Percentiles rank a stretch among this genome's conserved stretches.
These are phyloP conservation scores for Lasiodiplodia sp. DNA, from an alignment of 2,329 filamentous ascomycete genomes.

Conservation along the genomic window DNA sequence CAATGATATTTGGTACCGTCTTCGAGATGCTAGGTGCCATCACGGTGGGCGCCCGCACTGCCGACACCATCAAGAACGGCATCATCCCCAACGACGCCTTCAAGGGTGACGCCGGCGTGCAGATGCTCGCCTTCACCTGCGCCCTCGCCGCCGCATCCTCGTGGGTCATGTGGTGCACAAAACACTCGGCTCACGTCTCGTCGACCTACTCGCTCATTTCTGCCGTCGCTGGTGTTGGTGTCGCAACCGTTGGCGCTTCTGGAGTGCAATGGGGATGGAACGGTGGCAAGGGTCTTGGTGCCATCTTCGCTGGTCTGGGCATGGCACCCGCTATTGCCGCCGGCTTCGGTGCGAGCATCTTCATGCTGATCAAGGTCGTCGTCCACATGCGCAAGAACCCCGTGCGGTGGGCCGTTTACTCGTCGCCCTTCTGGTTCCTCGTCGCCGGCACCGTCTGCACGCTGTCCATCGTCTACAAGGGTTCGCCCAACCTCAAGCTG, in stretches of 20 bases:
- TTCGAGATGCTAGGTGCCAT: constrained; percentile 58
- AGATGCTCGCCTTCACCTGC: constrained; percentile 65
- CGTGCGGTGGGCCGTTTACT: constrained; percentile 75
- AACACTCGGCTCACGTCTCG: constrained; percentile 71
- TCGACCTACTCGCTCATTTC: constrained; percentile 64
- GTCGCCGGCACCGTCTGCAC: constrained; percentile 77
- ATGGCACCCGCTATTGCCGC: constrained; percentile 75
- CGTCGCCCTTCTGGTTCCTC: constrained; percentile 78
- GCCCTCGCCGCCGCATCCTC: constrained; percentile 68
- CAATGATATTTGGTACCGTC: constrained; percentile 55
- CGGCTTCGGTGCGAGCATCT: constrained; percentile 71
- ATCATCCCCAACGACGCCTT: constrained; percentile 56
- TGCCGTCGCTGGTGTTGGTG: constrained; percentile 55
- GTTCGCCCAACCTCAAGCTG: constrained; percentile 72
- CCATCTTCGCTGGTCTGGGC: constrained; percentile 68
- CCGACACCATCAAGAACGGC: constrained; percentile 81
- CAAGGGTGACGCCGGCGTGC: constrained; percentile 50
- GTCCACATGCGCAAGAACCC: constrained; percentile 77
- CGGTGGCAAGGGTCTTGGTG: constrained; percentile 70
- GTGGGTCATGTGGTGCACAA: constrained; percentile 84
- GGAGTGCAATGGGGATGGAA: constrained; percentile 67
- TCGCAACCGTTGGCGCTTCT: constrained; percentile 62
- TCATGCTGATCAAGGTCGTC: constrained; percentile 74
- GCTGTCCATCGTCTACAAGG: constrained; percentile 82
- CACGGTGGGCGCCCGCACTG: constrained; percentile 60